Base-by-base conservation (phyloP, 805 yeast species). In the Myxozyma melibiosi region DNA sequence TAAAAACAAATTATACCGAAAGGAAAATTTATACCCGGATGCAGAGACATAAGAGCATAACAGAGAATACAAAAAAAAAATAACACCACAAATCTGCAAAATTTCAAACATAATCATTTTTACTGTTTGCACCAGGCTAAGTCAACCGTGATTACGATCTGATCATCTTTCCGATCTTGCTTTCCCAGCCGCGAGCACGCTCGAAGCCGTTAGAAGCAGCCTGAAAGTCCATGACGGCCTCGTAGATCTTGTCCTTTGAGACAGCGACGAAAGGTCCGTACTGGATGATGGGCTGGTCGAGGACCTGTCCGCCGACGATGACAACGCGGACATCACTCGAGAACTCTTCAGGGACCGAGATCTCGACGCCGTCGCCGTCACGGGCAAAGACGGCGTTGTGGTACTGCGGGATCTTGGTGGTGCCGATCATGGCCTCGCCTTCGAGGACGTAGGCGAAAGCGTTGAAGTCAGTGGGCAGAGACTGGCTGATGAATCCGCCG, bases 241-340 rank as follows among this genome's bases (percentile, higher is more conserved):
- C 73, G 63, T 82, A 78, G 58, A 90, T 84, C 61, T 81, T 82
- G 51, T 83, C 86, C 53, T 78, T 77, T 22, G 85, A 74, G 6
- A 87, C 81, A 60, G 88, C 92, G 18, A 90, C 97, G 68, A 90
- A 91, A 13, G 97, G 97, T 16, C 97, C 97, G 69, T 90, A 85
- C 69, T 90, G 96, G 31, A 88, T 86, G 53, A 86, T 78, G 16
- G 83, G 81, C 57, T 68, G 71, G 37, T 68, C 68, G 25, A 68
- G 61, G 9, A 63, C 59, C 51, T 68, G 61, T 11, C 71, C 71
- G 4, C 66, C 70, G 25, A 69, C 46, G 9, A 68, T 44, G 11
- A 68, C 61, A 3, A 62, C 52, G 13, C 43, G 66, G 1, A 55
- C 63, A 5, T 56, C 42, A 20, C 55, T 58, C 18, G 39, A 51